Evolutionary conservation across 352 stramenopile species (phyloP).

Genomic region (Pythium aquatile): DNA sequence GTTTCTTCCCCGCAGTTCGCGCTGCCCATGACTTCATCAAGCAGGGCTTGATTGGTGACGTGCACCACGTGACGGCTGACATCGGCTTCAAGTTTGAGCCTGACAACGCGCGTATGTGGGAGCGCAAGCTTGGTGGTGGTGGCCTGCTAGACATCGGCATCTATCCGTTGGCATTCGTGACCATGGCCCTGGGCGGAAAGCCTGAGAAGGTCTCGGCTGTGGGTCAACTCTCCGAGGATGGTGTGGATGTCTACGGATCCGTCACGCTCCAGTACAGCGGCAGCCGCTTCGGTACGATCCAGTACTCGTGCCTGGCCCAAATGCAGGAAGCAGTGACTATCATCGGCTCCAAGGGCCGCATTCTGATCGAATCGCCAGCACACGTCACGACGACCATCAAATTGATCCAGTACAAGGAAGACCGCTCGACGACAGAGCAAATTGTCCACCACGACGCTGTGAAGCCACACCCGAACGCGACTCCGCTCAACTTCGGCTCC

Average conservation of each 20-base stretch:
- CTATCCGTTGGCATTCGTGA: conserved; percentile 71
- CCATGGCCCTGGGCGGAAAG: conserved; percentile 53
- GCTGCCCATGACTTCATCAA: conserved; percentile 59
- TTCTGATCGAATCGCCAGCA: conserved; percentile 56
- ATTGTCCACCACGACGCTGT: conserved; percentile 47
- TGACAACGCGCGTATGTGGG: conserved; percentile 57
- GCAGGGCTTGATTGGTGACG: conserved; percentile 55
- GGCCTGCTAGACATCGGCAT: conserved; percentile 75
- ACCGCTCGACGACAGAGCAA: conserved; percentile 31
- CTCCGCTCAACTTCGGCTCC: conserved; percentile 60
- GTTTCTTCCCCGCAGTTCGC: conserved; percentile 77
- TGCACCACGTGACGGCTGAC: conserved; percentile 67
- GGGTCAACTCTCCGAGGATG: conserved; percentile 44
- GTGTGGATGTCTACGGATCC: conserved; percentile 54
- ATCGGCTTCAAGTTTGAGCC: conserved; percentile 60
- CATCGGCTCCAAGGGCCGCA: conserved; percentile 66
- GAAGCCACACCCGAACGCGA: conserved; percentile 29
- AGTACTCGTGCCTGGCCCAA: conserved; percentile 57
- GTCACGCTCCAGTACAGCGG: conserved; percentile 51
- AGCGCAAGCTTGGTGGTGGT: conserved; percentile 68
- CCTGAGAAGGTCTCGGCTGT: conserved; percentile 50
- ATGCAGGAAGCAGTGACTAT: conserved; percentile 73
- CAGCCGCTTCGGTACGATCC: conserved; percentile 46
- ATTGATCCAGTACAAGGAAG: conserved; percentile 31
- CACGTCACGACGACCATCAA: conserved; percentile 60